These are phyloP conservation scores for Lepiota venenata DNA, from an alignment of 768 basidiomycete species.

Conservation along the genomic window DNA sequence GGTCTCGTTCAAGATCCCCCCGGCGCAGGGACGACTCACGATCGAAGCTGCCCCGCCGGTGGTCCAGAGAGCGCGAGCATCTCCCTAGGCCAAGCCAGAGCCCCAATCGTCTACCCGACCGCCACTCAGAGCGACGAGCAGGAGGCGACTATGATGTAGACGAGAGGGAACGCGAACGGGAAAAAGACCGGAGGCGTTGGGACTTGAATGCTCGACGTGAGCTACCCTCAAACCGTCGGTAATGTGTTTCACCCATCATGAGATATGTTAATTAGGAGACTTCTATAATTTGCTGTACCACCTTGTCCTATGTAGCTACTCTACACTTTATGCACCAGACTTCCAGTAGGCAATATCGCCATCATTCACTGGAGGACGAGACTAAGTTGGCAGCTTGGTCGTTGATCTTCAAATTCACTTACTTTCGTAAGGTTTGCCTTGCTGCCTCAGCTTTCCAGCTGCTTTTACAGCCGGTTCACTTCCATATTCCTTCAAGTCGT, in stretches of 20 bases:
- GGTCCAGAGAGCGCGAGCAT: slow-evolving; percentile 13
- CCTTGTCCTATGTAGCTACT: neutral
- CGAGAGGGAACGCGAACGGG: slow-evolving; percentile 23
- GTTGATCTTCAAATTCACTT: slow-evolving; percentile 24
- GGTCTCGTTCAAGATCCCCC: slow-evolving; percentile 30
- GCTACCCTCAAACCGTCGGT: slow-evolving; percentile 14
- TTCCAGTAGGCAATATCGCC: slow-evolving; percentile 96
- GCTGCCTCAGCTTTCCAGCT: slow-evolving; percentile 90
- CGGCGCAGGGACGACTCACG: slow-evolving; percentile 9
- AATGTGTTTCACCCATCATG: slow-evolving; percentile 10
- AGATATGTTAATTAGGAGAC: neutral
- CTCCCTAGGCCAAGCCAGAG: slow-evolving; percentile 3
- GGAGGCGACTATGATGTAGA: slow-evolving; percentile 17
- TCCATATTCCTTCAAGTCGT: slow-evolving; percentile 88
- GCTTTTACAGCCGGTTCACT: slow-evolving; percentile 92
- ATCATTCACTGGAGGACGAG: slow-evolving; percentile 60
- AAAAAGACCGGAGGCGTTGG: slow-evolving; percentile 47
- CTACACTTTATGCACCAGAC: slow-evolving; percentile 37
- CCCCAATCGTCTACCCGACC: slow-evolving; percentile 4
- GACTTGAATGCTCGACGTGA: slow-evolving; percentile 42
- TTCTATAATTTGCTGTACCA: slow-evolving; percentile 8
- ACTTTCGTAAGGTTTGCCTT: slow-evolving; percentile 98
- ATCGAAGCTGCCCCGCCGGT: slow-evolving; percentile 24
- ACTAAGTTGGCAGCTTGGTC: neutral
- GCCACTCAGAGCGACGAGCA: slow-evolving; percentile 1